Evolutionary conservation across 352 stramenopile genomes (phyloP).

Genomic region (Phytophthora hibernalis): DNA sequence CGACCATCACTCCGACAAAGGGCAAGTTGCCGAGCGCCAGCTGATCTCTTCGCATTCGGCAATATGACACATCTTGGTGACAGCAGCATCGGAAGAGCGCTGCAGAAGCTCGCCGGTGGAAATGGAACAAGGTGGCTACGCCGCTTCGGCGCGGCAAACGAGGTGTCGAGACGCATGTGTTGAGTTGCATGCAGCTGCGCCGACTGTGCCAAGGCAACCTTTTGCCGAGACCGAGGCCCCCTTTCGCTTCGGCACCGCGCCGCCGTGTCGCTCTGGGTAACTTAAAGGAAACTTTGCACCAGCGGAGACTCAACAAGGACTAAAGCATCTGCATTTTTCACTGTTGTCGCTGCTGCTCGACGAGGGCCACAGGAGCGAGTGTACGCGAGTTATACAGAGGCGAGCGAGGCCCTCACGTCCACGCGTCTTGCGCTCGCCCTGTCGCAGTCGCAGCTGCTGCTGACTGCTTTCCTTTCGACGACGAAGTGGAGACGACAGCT

Average conservation of each 20-base stretch:
- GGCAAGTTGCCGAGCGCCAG: constrained; percentile 23
- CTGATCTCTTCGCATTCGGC: constrained; percentile 13
- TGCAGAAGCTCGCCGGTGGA: neutral
- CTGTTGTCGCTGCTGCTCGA: constrained; percentile 9
- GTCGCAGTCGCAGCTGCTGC: constrained; percentile 42
- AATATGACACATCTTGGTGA: constrained; percentile 40
- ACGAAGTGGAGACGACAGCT: constrained; percentile 23
- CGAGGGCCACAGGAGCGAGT: constrained; percentile 32
- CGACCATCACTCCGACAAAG: constrained; percentile 43
- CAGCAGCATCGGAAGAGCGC: constrained; percentile 5
- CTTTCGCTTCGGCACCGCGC: constrained; percentile 20
- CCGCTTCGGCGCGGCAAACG: constrained; percentile 1
- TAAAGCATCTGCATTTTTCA: constrained; percentile 26
- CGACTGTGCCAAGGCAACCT: neutral
- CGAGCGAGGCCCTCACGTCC: constrained; percentile 16
- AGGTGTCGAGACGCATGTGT: no score
- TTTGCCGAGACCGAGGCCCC: neutral
- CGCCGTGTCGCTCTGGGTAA: constrained; percentile 23
- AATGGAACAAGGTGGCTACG: constrained; percentile 13
- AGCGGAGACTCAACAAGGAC: constrained; percentile 21
- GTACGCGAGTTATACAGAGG: constrained; percentile 17
- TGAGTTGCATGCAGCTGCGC: no score
- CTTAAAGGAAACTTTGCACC: constrained; percentile 25
- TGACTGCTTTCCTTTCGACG: constrained; percentile 16
- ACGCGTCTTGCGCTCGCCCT: constrained; percentile 28